Evolutionary conservation across 441 rosid genomes (phyloP).

Genomic region (Pelargonium australe): DNA sequence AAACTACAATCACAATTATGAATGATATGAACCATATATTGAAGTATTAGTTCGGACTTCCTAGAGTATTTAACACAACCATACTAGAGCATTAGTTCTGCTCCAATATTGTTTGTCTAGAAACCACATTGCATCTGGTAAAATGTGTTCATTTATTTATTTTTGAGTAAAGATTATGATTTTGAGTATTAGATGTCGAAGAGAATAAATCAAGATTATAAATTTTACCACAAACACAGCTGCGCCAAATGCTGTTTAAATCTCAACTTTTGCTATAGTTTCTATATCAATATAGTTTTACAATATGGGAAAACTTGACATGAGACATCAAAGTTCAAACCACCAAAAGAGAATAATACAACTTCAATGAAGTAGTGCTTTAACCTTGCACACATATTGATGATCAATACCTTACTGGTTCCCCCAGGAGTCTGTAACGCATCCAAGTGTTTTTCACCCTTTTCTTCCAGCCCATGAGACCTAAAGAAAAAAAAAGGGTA

Average conservation of each 20-base stretch:
- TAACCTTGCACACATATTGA: not conserved
- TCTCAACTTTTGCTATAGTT: not conserved
- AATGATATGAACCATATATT: not conserved
- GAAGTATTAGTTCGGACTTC: not conserved
- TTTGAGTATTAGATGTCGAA: not conserved
- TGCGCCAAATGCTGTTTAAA: not conserved
- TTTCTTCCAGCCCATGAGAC: conserved; percentile 36
- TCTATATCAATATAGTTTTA: not conserved
- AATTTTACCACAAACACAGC: not conserved
- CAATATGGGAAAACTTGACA: conserved; percentile 1
- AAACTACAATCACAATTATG: conserved; percentile 7
- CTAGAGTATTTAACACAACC: not conserved
- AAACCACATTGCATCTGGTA: not conserved
- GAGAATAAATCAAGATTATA: not conserved
- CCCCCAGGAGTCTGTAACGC: conserved; percentile 31
- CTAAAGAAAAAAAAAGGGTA: conserved; percentile 25
- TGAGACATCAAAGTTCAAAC: conserved; percentile 1
- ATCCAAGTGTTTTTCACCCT: conserved; percentile 31
- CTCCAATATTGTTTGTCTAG: not conserved
- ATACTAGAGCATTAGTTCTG: not conserved
- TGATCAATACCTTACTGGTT: conserved; percentile 50
- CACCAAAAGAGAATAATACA: not conserved
- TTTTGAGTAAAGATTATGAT: not conserved
- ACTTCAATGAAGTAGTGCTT: not conserved
- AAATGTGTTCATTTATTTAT: not conserved